phyloP scores from a whole-genome alignment of 164 flowering plant genomes.

The Liriodendron chinense region DNA sequence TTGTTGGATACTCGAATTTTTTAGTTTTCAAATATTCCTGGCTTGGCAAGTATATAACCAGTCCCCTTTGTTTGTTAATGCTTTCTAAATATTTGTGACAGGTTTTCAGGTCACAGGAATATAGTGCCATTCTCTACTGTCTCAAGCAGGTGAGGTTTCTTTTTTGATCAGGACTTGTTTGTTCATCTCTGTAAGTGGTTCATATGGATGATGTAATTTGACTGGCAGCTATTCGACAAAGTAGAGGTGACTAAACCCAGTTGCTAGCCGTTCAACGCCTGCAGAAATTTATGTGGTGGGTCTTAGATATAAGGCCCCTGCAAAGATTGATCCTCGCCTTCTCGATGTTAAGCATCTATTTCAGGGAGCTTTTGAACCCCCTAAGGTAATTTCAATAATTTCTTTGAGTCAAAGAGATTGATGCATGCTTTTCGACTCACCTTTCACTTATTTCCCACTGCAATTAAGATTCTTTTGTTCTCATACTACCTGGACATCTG shows the following conservation, averaged over 20 bases:
- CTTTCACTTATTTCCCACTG: neutral
- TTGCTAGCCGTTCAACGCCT: constrained; percentile 84
- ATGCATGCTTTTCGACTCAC: neutral
- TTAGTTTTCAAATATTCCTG: neutral
- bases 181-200: neutral
- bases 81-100: constrained; percentile 15
- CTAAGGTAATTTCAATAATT: constrained; percentile 46
- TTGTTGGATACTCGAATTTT: neutral
- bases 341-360: constrained; percentile 84
- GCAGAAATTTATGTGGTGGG: constrained; percentile 86
- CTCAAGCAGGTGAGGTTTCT: constrained; percentile 63
- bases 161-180: neutral
- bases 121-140: constrained; percentile 78
- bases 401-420: neutral
- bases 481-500: neutral
- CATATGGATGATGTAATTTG: neutral
- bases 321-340: constrained; percentile 93
- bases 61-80: neutral
- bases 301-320: constrained; percentile 83
- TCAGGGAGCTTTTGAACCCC: constrained; percentile 57
- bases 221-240: constrained; percentile 81
- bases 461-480: neutral
- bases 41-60: neutral
- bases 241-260: constrained; percentile 89
- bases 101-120: constrained; percentile 97